Evolutionary conservation across 2,329 filamentous ascomycete species (phyloP).

Genomic region (Neobulgaria alba): DNA sequence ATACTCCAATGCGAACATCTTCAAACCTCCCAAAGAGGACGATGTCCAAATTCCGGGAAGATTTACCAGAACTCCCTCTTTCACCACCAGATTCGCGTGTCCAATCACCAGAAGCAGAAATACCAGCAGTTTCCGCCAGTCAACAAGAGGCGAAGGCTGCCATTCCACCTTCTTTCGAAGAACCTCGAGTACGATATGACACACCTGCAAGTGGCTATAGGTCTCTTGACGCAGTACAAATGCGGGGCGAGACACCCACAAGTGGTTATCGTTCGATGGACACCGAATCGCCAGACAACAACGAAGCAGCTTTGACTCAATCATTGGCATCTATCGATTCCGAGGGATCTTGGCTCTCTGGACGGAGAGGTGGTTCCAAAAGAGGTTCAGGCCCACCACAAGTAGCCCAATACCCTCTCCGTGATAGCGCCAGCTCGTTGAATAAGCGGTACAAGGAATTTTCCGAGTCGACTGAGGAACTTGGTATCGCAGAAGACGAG

Average conservation of each 20-base stretch:
- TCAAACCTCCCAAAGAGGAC: conserved; percentile 61
- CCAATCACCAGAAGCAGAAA: conserved; percentile 64
- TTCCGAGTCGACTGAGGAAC: conserved; percentile 55
- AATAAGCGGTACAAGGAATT: conserved; percentile 42
- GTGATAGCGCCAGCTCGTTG: conserved; percentile 34
- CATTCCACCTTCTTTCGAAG: conserved; percentile 13
- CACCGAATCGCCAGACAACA: conserved; percentile 44
- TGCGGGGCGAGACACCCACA: conserved; percentile 36
- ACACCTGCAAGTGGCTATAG: conserved; percentile 39
- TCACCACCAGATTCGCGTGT: conserved; percentile 79
- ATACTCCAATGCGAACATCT: conserved; percentile 20
- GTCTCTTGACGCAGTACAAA: conserved; percentile 32
- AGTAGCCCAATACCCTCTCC: conserved; percentile 33
- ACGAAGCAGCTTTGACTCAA: conserved; percentile 51
- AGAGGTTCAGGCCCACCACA: conserved; percentile 38
- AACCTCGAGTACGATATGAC: conserved; percentile 37
- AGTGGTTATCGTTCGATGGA: conserved; percentile 33
- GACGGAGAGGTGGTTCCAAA: conserved; percentile 46
- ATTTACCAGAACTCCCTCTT: conserved; percentile 75
- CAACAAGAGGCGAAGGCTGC: conserved; percentile 14
- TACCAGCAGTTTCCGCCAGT: not conserved
- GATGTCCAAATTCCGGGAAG: conserved; percentile 85
- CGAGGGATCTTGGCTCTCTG: conserved; percentile 91
- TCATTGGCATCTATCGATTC: conserved; percentile 93
- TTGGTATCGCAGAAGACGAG: conserved; percentile 61